Evolutionary conservation across 2,329 filamentous ascomycete genomes (phyloP).

Genomic region (Colletotrichum tabaci): DNA sequence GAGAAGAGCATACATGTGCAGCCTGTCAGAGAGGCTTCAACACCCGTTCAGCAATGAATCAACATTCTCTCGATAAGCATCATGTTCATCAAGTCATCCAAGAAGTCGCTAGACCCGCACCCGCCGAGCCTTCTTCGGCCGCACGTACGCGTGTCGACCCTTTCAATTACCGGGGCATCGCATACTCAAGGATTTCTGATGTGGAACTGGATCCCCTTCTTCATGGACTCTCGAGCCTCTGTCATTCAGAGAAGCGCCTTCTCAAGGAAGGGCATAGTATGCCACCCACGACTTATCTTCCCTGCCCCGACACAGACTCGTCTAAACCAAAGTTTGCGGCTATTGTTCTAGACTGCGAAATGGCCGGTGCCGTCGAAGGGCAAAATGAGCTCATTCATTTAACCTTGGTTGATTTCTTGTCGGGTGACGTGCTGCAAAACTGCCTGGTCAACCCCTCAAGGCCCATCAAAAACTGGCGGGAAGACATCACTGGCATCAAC

Average conservation of each 20-base stretch:
- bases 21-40: not conserved
- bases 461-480: slow-evolving; percentile 8
- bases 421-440: not conserved
- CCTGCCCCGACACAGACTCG: not conserved
- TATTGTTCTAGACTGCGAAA: not conserved
- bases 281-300: not conserved
- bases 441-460: not conserved
- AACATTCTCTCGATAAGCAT: not conserved
- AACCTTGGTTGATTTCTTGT: slow-evolving; percentile 7
- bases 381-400: not conserved
- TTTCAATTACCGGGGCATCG: not conserved
- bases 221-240: not conserved
- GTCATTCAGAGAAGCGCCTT: not conserved
- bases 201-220: not conserved
- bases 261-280: not conserved
- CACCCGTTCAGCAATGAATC: not conserved
- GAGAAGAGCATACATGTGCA: not conserved
- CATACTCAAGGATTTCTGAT: not conserved
- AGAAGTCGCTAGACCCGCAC: too few relatives aligned
- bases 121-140: not conserved
- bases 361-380: not conserved
- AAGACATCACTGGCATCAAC: not conserved
- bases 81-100: not conserved
- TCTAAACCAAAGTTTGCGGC: not conserved
- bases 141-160: too few relatives aligned